phyloP scores from a whole-genome alignment of 1,284 basidiomycete genomes.

The Cystobasidium pallidum region DNA sequence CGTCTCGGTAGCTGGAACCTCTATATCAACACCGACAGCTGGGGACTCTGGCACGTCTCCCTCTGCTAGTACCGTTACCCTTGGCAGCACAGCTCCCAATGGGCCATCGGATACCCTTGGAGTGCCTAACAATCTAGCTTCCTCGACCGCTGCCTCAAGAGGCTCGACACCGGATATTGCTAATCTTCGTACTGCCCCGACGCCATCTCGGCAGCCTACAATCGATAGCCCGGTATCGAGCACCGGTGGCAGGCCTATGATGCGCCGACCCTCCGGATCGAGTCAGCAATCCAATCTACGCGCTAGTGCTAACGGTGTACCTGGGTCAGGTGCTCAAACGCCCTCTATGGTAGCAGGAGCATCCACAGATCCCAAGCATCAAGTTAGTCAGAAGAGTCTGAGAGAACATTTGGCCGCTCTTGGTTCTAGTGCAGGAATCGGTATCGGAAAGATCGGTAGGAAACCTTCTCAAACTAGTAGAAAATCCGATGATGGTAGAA shows the following conservation, averaged over 20 bases:
- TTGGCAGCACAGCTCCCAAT: constrained; percentile 13
- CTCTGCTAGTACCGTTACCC: constrained; percentile 20
- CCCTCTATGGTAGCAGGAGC: constrained; percentile 9
- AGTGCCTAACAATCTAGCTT: not conserved
- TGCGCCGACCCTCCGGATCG: constrained; percentile 36
- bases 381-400: constrained; percentile 43
- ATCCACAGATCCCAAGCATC: constrained; percentile 34
- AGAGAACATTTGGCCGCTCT: constrained; percentile 41
- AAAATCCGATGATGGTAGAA: constrained; percentile 36
- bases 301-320: constrained; percentile 7
- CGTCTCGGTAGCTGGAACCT: not conserved
- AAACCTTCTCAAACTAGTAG: constrained; percentile 36
- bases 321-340: constrained; percentile 27
- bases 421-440: constrained; percentile 28
- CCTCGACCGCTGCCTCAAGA: constrained; percentile 20
- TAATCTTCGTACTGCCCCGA: constrained; percentile 14
- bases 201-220: constrained; percentile 12
- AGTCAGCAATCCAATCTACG: not conserved
- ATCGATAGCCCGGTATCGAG: not conserved
- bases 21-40: not conserved
- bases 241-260: constrained; percentile 18
- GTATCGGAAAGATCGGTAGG: constrained; percentile 28
- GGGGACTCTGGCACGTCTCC: constrained; percentile 1
- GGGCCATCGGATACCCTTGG: not conserved
- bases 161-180: constrained; percentile 34